Percentiles rank a stretch among this genome's conserved stretches.
phyloP scores from a whole-genome alignment of 2,329 filamentous ascomycete genomes.

The Emergomyces pasteurianus region DNA sequence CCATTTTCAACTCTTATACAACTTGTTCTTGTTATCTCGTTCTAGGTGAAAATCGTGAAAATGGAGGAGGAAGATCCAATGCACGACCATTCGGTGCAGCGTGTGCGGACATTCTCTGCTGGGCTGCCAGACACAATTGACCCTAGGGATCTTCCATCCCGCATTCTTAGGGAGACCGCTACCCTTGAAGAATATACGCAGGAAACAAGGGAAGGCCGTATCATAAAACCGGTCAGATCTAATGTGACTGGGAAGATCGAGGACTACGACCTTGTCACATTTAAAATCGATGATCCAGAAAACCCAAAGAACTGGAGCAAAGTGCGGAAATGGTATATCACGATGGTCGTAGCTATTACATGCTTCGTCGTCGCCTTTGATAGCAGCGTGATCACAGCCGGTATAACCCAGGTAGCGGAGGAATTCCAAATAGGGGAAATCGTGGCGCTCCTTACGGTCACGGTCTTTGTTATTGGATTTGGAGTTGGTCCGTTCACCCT shows the following conservation, averaged over 20 bases:
- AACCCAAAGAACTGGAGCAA: constrained; percentile 84
- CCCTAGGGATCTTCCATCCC: constrained; percentile 50
- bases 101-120: constrained; percentile 16
- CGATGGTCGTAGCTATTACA: constrained; percentile 68
- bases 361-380: constrained; percentile 63
- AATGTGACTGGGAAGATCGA: constrained; percentile 41
- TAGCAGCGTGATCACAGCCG: constrained; percentile 66
- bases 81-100: background rate
- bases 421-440: constrained; percentile 60
- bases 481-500: constrained; percentile 48
- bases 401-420: constrained; percentile 51
- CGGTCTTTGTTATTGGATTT: constrained; percentile 71
- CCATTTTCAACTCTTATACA: background rate
- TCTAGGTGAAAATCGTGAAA: background rate
- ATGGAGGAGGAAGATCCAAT: background rate
- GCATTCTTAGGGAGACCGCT: constrained; percentile 48
- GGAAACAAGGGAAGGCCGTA: constrained; percentile 51
- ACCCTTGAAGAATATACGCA: constrained; percentile 56
- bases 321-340: constrained; percentile 67
- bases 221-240: constrained; percentile 44
- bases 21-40: background rate
- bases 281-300: constrained; percentile 56
- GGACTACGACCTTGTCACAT: constrained; percentile 56
- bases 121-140: constrained; percentile 19
- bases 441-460: constrained; percentile 59